A percentile compares a stretch with the other conserved stretches of the same genome.
phyloP scores from a whole-genome alignment of 768 basidiomycete genomes.

The Hericium alpestre region DNA sequence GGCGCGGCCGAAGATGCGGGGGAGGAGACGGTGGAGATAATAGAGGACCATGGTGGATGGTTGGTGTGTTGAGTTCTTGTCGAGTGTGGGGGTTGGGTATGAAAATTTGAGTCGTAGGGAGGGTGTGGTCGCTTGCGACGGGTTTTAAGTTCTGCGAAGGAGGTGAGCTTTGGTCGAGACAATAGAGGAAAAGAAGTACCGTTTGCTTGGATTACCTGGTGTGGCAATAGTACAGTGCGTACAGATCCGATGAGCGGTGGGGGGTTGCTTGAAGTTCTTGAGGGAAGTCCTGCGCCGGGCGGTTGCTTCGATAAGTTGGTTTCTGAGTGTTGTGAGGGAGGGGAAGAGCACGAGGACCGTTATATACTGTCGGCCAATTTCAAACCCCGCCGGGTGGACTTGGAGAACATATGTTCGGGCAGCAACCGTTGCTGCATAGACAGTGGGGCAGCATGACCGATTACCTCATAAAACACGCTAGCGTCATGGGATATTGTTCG shows the following conservation, averaged over 20 bases:
- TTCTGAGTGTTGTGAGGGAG: neutral
- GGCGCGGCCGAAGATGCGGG: neutral
- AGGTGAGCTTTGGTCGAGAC: no score
- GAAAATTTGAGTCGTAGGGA: neutral
- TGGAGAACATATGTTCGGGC: no score
- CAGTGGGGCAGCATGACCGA: no score
- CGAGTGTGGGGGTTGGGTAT: neutral
- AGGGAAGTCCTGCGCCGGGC: neutral
- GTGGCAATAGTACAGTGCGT: no score
- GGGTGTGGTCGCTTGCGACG: neutral
- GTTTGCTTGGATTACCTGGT: no score
- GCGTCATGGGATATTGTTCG: no score
- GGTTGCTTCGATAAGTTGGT: neutral
- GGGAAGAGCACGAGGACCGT: no score
- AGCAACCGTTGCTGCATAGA: no score
- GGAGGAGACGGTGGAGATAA: neutral
- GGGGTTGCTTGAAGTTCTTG: neutral
- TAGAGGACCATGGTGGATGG: neutral
- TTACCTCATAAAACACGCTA: no score
- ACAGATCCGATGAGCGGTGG: neutral
- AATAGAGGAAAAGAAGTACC: no score
- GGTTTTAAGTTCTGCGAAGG: no score
- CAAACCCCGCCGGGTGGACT: neutral
- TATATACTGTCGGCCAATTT: neutral
- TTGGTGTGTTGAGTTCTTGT: neutral